phyloP scores from a whole-genome alignment of 1,284 basidiomycete species.

The Boletus putidus region DNA sequence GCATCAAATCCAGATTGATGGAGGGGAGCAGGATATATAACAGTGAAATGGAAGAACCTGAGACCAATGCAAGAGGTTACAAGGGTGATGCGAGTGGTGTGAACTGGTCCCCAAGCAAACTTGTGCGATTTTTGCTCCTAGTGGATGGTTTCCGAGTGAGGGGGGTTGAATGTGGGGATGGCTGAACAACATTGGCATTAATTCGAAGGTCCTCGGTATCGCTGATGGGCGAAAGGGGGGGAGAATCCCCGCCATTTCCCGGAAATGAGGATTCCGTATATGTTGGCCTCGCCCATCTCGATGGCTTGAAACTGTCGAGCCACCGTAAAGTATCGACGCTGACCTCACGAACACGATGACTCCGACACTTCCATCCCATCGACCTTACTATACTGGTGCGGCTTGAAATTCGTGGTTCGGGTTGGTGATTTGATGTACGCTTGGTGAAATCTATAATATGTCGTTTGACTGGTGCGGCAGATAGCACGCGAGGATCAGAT shows the following conservation, averaged over 20 bases:
- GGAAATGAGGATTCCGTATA: slow-evolving; percentile 38
- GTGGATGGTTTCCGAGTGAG: slow-evolving; percentile 66
- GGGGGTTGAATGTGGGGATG: slow-evolving; percentile 53
- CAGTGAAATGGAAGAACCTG: background rate
- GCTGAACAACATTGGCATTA: slow-evolving; percentile 42
- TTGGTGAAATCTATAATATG: slow-evolving; percentile 39
- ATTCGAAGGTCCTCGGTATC: slow-evolving; percentile 33
- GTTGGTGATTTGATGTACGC: slow-evolving; percentile 32
- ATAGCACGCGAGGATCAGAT: slow-evolving; percentile 71
- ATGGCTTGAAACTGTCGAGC: slow-evolving; percentile 60
- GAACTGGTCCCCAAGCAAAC: slow-evolving; percentile 42
- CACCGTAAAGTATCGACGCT: slow-evolving; percentile 59
- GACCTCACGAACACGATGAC: slow-evolving; percentile 60
- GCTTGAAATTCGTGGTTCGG: slow-evolving; percentile 43
- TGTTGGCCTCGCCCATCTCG: slow-evolving; percentile 42
- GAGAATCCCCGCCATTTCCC: slow-evolving; percentile 41
- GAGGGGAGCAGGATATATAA: slow-evolving; percentile 3
- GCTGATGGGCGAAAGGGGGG: slow-evolving; percentile 23
- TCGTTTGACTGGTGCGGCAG: slow-evolving; percentile 61
- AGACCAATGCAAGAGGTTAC: slow-evolving; percentile 9
- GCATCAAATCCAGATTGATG: slow-evolving; percentile 3
- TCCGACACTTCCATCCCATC: slow-evolving; percentile 57
- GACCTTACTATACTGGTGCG: slow-evolving; percentile 43
- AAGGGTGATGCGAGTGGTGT: slow-evolving; percentile 21
- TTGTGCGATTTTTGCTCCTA: slow-evolving; percentile 55